Conservation (phyloP, 495 filamentous ascomycete species). For the Schizothecium vesticola region DNA sequence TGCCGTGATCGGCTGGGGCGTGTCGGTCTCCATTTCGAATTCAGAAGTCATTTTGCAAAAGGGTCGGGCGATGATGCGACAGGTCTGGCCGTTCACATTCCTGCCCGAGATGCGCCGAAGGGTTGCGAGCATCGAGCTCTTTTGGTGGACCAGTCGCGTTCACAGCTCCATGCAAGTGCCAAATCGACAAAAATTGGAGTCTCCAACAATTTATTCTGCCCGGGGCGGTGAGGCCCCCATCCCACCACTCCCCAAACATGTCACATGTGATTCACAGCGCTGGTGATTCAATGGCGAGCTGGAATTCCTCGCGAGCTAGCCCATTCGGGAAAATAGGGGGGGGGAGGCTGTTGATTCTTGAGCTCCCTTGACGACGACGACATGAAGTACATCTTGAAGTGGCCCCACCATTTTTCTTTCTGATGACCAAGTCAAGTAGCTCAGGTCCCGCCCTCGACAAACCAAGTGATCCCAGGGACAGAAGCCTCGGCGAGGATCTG, state of each 20-base stretch:
- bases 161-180: neutral
- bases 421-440: no score
- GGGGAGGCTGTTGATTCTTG: neutral
- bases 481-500: neutral
- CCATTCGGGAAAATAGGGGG: neutral
- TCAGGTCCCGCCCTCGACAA: no score
- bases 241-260: neutral
- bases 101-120: conserved; percentile 6
- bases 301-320: neutral
- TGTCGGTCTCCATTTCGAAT: conserved; percentile 27
- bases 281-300: neutral
- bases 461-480: no score
- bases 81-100: conserved; percentile 1
- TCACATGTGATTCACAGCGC: neutral
- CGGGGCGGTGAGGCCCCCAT: neutral
- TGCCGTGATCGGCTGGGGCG: conserved; percentile 15
- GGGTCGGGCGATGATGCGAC: neutral
- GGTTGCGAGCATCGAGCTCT: neutral
- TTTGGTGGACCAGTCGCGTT: neutral
- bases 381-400: neutral
- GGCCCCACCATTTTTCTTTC: no score
- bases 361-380: neutral
- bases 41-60: neutral
- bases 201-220: neutral
- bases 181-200: neutral